Evolutionary conservation across 73 alveolate genomes (phyloP).

Genomic region (Breviolum minutum): DNA sequence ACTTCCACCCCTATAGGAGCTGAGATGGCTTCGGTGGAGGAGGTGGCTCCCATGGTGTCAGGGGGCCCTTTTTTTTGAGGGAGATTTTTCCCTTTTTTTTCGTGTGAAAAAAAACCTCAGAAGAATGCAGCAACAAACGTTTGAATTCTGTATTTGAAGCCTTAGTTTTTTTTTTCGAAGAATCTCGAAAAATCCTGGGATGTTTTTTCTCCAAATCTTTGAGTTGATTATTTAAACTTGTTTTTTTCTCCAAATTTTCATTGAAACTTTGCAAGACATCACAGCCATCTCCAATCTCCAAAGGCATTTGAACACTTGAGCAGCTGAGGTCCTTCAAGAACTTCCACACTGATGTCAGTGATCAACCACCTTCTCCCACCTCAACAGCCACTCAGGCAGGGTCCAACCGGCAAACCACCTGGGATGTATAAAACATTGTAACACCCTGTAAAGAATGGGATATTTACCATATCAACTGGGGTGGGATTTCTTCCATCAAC

Average conservation of each 20-base stretch:
- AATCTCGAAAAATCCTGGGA: too few species aligned
- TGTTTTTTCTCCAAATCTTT: neutral
- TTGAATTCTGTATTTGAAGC: too few species aligned
- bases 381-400: conserved; percentile 57
- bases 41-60: neutral
- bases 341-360: conserved; percentile 42
- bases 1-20: neutral
- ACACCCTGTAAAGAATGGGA: too few species aligned
- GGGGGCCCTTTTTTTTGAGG: too few species aligned
- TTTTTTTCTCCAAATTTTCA: neutral
- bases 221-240: neutral
- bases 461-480: too few species aligned
- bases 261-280: neutral
- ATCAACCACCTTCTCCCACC: conserved; percentile 75
- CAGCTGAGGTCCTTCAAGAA: conserved; percentile 70
- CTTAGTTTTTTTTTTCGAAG: too few species aligned
- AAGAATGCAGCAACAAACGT: too few species aligned
- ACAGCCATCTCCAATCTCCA: neutral
- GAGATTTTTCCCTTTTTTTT: too few species aligned
- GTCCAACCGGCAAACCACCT: too few species aligned
- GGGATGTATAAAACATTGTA: too few species aligned
- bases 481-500: too few species aligned
- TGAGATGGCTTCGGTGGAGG: neutral
- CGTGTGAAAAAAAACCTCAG: too few species aligned
- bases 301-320: neutral